Evolutionary conservation across 176 grass and related monocot species (phyloP).

Genomic region (Oryza glumipatula): DNA sequence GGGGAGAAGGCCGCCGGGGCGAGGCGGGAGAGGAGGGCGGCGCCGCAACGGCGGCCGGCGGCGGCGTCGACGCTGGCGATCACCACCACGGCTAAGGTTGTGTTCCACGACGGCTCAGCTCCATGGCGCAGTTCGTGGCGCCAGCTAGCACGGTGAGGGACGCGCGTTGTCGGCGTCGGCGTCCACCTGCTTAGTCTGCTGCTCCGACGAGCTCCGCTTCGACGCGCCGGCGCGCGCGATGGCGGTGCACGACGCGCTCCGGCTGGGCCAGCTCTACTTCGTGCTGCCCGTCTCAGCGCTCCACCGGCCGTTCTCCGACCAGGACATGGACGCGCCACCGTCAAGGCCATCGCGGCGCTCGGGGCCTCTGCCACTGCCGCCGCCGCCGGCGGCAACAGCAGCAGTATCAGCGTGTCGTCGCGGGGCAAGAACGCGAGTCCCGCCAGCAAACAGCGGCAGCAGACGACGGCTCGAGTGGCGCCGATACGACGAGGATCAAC

Average conservation of each 20-base stretch:
- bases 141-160: conserved; percentile 34
- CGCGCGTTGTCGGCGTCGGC: background rate
- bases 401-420: background rate
- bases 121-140: conserved; percentile 42
- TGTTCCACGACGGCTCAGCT: conserved; percentile 45
- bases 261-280: conserved; percentile 65
- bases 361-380: background rate
- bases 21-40: too few relatives aligned
- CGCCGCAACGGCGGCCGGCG: background rate
- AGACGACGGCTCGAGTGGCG: conserved; percentile 1
- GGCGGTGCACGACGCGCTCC: conserved; percentile 28
- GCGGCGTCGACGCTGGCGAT: too few relatives aligned
- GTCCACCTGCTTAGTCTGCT: conserved; percentile 54
- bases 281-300: conserved; percentile 52
- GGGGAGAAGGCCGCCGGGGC: too few relatives aligned
- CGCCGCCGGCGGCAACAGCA: background rate
- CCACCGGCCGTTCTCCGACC: conserved; percentile 22
- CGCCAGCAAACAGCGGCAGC: background rate
- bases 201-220: conserved; percentile 65
- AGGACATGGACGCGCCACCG: conserved; percentile 64
- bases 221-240: conserved; percentile 48
- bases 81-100: conserved; percentile 54
- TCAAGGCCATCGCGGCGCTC: conserved; percentile 52
- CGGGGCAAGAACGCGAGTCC: background rate
- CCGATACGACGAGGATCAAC: background rate